These are phyloP conservation scores for Oleoguttula mirabilis DNA, from an alignment of 495 filamentous ascomycete species.

Conservation along the genomic window DNA sequence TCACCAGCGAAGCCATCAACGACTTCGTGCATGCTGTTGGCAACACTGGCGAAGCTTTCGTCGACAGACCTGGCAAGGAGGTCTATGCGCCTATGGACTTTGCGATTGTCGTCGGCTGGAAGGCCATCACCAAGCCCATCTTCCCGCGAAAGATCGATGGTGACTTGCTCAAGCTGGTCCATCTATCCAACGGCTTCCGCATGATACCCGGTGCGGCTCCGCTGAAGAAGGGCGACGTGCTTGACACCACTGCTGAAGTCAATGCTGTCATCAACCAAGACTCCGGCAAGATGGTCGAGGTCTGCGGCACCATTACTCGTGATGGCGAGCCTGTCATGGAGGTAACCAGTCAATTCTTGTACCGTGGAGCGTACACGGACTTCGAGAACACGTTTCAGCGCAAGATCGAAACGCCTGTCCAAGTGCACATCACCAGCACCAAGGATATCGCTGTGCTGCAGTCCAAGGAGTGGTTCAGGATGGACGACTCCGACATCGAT, in stretches of 20 bases:
- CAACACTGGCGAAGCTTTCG: constrained; percentile 97
- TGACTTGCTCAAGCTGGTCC: constrained; percentile 86
- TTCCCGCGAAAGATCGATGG: constrained; percentile 92
- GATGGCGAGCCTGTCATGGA: constrained; percentile 90
- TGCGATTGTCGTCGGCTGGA: constrained; percentile 96
- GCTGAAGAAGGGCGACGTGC: constrained; percentile 81
- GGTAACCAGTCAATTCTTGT: constrained; percentile 94
- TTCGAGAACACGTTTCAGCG: constrained; percentile 98
- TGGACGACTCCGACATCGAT: constrained; percentile 68
- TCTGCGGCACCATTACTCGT: constrained; percentile 87
- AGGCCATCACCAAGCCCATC: constrained; percentile 96
- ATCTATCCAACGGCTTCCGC: constrained; percentile 92
- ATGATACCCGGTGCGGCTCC: constrained; percentile 95
- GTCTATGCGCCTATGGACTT: constrained; percentile 98
- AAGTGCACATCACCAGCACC: constrained; percentile 70
- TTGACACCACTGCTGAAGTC: constrained; percentile 88
- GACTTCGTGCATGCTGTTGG: constrained; percentile 98
- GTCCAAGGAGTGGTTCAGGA: constrained; percentile 93
- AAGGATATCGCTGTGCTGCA: constrained; percentile 88
- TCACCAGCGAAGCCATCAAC: constrained; percentile 84
- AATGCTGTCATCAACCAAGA: constrained; percentile 97
- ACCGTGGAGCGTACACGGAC: constrained; percentile 82
- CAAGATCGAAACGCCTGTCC: constrained; percentile 89
- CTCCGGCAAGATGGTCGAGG: constrained; percentile 98
- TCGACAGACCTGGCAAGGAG: constrained; percentile 88